Conservation (phyloP, 1,139 yeast genomes). For the Saccharomyces hybrid region DNA sequence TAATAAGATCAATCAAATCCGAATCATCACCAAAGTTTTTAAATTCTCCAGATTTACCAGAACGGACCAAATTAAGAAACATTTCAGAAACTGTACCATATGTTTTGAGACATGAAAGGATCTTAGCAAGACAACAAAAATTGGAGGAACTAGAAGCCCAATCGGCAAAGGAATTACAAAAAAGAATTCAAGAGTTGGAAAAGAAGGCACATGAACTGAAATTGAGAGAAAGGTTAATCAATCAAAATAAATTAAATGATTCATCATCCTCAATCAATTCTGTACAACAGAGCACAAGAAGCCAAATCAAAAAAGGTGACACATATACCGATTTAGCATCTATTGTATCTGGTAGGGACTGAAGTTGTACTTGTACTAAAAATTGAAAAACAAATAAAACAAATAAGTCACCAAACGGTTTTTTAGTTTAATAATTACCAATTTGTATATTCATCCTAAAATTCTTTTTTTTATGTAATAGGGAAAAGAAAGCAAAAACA, state of each 20-base stretch:
- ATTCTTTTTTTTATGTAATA: too few relatives aligned
- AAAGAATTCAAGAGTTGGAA: slow-evolving; percentile 68
- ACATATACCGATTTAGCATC: slow-evolving; percentile 50
- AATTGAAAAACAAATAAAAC: too few relatives aligned
- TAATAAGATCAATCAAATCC: slow-evolving; percentile 46
- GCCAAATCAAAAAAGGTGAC: slow-evolving; percentile 41
- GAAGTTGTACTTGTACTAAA: slow-evolving; percentile 10
- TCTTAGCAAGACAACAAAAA: slow-evolving; percentile 67
- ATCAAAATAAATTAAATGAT: slow-evolving; percentile 15
- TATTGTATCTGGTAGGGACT: slow-evolving; percentile 28
- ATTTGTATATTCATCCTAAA: background rate
- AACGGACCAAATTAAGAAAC: slow-evolving; percentile 62
- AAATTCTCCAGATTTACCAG: slow-evolving; percentile 34
- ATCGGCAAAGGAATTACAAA: slow-evolving; percentile 64
- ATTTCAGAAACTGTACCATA: slow-evolving; percentile 79
- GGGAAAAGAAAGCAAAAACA: background rate
- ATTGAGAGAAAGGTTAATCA: slow-evolving; percentile 50
- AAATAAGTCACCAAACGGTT: background rate
- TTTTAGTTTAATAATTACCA: background rate
- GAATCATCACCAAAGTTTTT: slow-evolving; percentile 34
- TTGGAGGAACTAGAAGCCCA: slow-evolving; percentile 72
- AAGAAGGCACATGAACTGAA: slow-evolving; percentile 69
- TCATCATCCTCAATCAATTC: slow-evolving; percentile 10
- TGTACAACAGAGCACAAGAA: slow-evolving; percentile 8
- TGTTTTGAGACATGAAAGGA: slow-evolving; percentile 66